Conservation (phyloP, 768 basidiomycete genomes). For the Pleurotus salmoneostramineus region DNA sequence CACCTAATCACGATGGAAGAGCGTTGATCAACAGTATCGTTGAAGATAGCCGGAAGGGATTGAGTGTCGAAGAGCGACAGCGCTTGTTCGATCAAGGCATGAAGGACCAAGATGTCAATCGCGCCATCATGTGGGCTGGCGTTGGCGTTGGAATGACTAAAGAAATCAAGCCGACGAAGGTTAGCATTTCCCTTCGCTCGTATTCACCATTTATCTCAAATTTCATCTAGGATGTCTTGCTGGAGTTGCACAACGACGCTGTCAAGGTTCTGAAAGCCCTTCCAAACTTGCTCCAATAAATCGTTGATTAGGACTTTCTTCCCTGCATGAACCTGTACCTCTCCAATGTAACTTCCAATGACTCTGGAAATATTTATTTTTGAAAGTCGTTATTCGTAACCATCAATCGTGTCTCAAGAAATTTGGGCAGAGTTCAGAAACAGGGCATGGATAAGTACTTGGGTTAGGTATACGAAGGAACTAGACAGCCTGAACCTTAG, state of each 20-base stretch:
- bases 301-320: not conserved
- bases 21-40: slow-evolving; percentile 32
- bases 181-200: not conserved
- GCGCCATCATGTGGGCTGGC: slow-evolving; percentile 39
- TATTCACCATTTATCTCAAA: not conserved
- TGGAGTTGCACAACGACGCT: slow-evolving; percentile 1
- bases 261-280: not conserved
- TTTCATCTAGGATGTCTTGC: not conserved
- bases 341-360: too few species aligned
- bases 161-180: slow-evolving; percentile 12
- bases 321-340: too few species aligned
- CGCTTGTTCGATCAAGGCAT: slow-evolving; percentile 23
- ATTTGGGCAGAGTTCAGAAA: too few species aligned
- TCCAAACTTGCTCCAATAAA: not conserved
- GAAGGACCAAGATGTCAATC: slow-evolving; percentile 22
- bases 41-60: slow-evolving; percentile 23
- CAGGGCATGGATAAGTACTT: too few species aligned
- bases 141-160: slow-evolving; percentile 32
- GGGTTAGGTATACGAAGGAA: not conserved
- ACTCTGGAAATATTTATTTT: too few species aligned
- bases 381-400: too few species aligned
- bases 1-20: slow-evolving; percentile 35
- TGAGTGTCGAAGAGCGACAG: slow-evolving; percentile 22
- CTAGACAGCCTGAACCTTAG: not conserved
- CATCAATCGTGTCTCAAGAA: too few species aligned